Conservation (phyloP, 345 rosid genomes). For the Aquilaria sinensis region DNA sequence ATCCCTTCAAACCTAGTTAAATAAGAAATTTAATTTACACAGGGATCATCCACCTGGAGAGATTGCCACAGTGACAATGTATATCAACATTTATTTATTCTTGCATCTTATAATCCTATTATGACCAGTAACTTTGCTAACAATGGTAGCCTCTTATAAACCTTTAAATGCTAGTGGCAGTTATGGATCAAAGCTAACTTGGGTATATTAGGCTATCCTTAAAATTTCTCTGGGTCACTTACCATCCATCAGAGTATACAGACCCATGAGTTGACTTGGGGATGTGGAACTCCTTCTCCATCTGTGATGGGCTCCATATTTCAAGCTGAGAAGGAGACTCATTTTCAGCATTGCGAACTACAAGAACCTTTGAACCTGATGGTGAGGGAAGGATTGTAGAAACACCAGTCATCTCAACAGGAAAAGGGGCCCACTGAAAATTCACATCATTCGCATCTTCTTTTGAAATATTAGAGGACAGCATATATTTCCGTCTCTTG, state of each 20-base stretch:
- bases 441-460: constrained; percentile 30
- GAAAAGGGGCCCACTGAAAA: constrained; percentile 82
- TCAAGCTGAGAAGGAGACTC: constrained; percentile 81
- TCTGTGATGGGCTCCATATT: constrained; percentile 68
- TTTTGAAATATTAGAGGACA: constrained; percentile 46
- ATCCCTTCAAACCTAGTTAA: constrained; percentile 84
- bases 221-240: constrained; percentile 4
- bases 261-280: constrained; percentile 82
- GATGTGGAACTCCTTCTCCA: constrained; percentile 77
- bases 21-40: not conserved
- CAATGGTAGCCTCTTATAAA: not conserved
- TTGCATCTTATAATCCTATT: not conserved
- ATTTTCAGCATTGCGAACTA: constrained; percentile 65
- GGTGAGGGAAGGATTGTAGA: constrained; percentile 76
- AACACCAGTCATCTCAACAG: constrained; percentile 69
- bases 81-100: not conserved
- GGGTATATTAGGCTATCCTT: no score
- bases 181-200: no score
- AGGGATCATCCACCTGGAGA: no score
- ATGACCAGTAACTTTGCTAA: constrained; percentile 2
- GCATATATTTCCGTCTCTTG: constrained; percentile 55
- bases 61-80: not conserved
- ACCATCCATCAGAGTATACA: constrained; percentile 88
- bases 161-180: no score
- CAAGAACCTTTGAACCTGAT: constrained; percentile 74